Evolutionary conservation across 139 green algal species (phyloP), one percentile per base, ranked within the genome.

Genomic region (Micractinium sp.): DNA sequence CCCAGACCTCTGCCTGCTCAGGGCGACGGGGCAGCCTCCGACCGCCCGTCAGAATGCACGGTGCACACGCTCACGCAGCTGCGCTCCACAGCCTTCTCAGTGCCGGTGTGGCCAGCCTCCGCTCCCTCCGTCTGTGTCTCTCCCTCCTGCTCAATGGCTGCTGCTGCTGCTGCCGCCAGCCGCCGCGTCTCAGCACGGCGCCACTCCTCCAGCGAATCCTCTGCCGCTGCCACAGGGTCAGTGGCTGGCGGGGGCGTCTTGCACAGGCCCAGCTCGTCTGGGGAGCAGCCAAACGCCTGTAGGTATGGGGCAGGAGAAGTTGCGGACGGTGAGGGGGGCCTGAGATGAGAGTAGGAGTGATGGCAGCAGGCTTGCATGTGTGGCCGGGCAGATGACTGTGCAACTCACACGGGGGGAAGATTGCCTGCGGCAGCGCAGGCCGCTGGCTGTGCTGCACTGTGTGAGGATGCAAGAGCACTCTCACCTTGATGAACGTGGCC

Each of bases 401-500:
- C 47, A 56, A 56, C 47, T 9, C 47, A 56, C 47, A 56, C 47
- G 9, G 5, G 9, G 5, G 47, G 7, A 56, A 56, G 47, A 9
- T 9, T 16, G 47, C 47, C 47, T 9, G 9, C 47, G 47, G 47
- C 47, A 56, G 47, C 47, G 47, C 47, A 56, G 47, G 47, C 47
- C 63, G 2, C 63, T 71, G 63, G 20, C 20, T 27, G 22, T 71
- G 63, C 63, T 25, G 63, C 63, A 71, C 7, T 12, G 18, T 79
- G 31, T 3, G 0, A 35, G 3, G 29, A 20, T 25, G n/a, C n/a
- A n/a, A n/a, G n/a, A n/a, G n/a, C n/a, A n/a, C n/a, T n/a, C n/a
- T n/a, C n/a, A 29, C 77, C 77, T 82, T 82, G 77, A 82, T 66
- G 77, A 82, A 82, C 16, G 77, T 82, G 25, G 77, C 29, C 12